These are phyloP conservation scores for Hyaloscypha finlandica DNA, from an alignment of 495 filamentous ascomycete species.

Conservation along the genomic window DNA sequence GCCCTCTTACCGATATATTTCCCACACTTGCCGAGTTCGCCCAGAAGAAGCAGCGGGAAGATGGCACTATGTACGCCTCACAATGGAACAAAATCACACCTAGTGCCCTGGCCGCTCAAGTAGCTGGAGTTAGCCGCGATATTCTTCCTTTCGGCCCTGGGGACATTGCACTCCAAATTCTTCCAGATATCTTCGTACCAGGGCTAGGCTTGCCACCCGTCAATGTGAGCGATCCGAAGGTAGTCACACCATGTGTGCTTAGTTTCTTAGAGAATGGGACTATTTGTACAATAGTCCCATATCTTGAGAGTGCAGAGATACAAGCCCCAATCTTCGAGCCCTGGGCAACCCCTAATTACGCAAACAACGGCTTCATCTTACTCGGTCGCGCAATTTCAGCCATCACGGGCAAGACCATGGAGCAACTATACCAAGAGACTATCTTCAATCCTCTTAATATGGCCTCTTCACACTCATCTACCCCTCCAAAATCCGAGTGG, in stretches of 20 bases:
- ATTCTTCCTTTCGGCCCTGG: conserved; percentile 31
- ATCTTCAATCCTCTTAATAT: conserved; percentile 37
- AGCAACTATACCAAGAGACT: conserved; percentile 30
- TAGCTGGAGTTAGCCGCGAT: conserved; percentile 48
- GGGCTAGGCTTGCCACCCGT: conserved; percentile 42
- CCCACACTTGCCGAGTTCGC: conserved; percentile 35
- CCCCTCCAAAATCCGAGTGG: conserved; percentile 28
- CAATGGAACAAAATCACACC: conserved; percentile 49
- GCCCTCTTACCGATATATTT: conserved; percentile 42
- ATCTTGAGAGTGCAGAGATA: background rate
- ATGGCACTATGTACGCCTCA: conserved; percentile 39
- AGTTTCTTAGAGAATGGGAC: background rate
- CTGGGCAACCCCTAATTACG: conserved; percentile 37
- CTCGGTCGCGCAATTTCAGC: conserved; percentile 37
- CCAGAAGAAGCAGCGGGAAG: conserved; percentile 20
- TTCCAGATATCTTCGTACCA: conserved; percentile 24
- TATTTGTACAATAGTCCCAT: background rate
- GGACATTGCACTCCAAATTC: background rate
- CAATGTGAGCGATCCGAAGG: conserved; percentile 31
- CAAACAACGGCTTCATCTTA: conserved; percentile 38
- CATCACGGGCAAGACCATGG: conserved; percentile 32
- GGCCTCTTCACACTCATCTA: conserved; percentile 29
- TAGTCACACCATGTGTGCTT: conserved; percentile 23
- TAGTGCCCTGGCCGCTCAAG: conserved; percentile 45
- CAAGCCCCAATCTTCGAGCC: conserved; percentile 33